Conservation (phyloP, 441 rosid species). For the Populus trichocarpa region DNA sequence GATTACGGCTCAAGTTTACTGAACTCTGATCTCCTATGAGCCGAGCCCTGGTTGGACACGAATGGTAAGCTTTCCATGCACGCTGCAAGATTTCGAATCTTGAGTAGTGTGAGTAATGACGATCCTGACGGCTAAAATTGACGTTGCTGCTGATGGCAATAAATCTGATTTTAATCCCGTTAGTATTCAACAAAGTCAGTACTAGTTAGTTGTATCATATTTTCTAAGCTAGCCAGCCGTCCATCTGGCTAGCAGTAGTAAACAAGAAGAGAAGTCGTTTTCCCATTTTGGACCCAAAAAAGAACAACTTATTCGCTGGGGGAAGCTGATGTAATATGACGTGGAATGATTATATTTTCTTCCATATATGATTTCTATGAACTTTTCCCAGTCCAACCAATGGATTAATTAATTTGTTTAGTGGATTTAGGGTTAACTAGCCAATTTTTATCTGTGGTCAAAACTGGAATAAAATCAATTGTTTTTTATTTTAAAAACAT, state of each 20-base stretch:
- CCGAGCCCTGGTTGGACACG: not conserved
- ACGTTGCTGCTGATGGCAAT: not conserved
- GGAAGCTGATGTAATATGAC: not conserved
- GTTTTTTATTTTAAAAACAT: no score
- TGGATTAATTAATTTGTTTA: not conserved
- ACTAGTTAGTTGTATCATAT: not conserved
- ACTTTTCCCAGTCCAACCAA: not conserved
- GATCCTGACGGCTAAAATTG: not conserved
- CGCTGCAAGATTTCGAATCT: not conserved
- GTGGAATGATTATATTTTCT: not conserved
- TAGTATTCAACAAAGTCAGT: constrained; percentile 11
- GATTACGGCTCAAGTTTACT: not conserved
- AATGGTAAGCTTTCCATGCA: not conserved
- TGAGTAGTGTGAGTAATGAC: not conserved
- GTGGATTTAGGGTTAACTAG: not conserved
- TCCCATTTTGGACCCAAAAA: not conserved
- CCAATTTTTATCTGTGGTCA: not conserved
- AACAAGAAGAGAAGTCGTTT: not conserved
- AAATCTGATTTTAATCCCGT: not conserved
- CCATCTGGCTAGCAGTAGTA: not conserved
- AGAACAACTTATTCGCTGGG: not conserved
- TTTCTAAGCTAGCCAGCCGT: not conserved
- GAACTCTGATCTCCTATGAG: not conserved
- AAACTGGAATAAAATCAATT: no score
- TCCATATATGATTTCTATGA: no score